Percentiles rank a stretch among this genome's conserved stretches.
These are phyloP conservation scores for Kodamaea laetipori DNA, from an alignment of 805 yeast species.

Conservation along the genomic window DNA sequence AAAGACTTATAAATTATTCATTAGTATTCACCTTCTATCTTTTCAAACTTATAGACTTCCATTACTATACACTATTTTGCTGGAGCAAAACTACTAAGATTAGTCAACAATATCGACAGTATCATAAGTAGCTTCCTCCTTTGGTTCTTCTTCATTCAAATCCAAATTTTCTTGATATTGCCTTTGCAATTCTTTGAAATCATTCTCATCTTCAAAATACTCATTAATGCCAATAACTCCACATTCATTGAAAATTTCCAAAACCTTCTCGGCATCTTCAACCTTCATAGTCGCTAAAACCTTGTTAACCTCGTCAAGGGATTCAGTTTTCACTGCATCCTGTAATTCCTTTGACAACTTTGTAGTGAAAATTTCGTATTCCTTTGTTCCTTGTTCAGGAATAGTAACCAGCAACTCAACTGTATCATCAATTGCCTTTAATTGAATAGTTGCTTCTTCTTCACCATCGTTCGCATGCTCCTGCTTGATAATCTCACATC, in stretches of 20 bases:
- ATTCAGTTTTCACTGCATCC: constrained; percentile 69
- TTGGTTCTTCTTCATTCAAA: constrained; percentile 14
- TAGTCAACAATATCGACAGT: constrained; percentile 20
- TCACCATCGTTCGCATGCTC: constrained; percentile 45
- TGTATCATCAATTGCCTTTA: constrained; percentile 83
- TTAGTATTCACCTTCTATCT: not conserved
- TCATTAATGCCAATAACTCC: constrained; percentile 85
- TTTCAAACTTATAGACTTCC: not conserved
- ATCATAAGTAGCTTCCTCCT: constrained; percentile 10
- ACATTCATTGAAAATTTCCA: constrained; percentile 75
- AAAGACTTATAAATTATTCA: too few relatives aligned
- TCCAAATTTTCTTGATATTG: constrained; percentile 42
- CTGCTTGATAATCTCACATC: constrained; percentile 68
- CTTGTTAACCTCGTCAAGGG: constrained; percentile 77
- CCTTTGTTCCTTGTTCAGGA: constrained; percentile 59
- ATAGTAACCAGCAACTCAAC: constrained; percentile 70
- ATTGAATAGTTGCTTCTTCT: constrained; percentile 81
- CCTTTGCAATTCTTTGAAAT: constrained; percentile 56
- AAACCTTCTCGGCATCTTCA: constrained; percentile 75
- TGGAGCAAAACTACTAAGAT: not conserved
- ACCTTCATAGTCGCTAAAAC: constrained; percentile 74
- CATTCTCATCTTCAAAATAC: constrained; percentile 68
- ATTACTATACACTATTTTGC: not conserved
- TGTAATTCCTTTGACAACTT: constrained; percentile 64
- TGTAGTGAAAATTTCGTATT: constrained; percentile 56